Evolutionary conservation across 306 rosid species (phyloP).

Genomic region (Fragaria iinumae): DNA sequence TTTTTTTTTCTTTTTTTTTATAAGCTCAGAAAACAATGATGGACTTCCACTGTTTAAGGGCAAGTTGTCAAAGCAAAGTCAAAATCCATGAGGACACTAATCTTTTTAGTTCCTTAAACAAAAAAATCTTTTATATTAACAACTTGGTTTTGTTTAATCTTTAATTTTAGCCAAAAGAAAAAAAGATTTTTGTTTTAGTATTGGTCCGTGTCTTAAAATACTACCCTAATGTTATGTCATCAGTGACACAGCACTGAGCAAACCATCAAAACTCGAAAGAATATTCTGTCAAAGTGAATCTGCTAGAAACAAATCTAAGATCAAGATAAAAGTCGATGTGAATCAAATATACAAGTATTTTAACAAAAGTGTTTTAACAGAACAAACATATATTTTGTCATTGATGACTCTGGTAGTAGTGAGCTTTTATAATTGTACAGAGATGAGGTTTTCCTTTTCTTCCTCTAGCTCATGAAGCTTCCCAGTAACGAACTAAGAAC

Average conservation of each 20-base stretch:
- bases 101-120: background rate
- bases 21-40: background rate
- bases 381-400: background rate
- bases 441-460: conserved; percentile 1
- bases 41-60: background rate
- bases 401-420: background rate
- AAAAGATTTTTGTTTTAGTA: background rate
- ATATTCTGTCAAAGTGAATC: background rate
- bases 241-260: background rate
- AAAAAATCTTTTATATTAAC: background rate
- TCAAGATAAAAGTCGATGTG: background rate
- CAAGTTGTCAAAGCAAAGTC: background rate
- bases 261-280: background rate
- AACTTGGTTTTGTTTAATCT: background rate
- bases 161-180: background rate
- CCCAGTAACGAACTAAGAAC: background rate
- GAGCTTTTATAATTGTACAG: background rate
- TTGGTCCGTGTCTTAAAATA: background rate
- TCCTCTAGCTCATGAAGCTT: background rate
- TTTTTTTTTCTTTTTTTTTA: too few relatives aligned
- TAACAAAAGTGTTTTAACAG: background rate
- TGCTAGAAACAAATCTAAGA: background rate
- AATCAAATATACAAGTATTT: background rate
- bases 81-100: background rate
- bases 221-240: background rate